These are phyloP conservation scores for Coprinopsis sp. DNA, from an alignment of 768 basidiomycete species.

Conservation along the genomic window DNA sequence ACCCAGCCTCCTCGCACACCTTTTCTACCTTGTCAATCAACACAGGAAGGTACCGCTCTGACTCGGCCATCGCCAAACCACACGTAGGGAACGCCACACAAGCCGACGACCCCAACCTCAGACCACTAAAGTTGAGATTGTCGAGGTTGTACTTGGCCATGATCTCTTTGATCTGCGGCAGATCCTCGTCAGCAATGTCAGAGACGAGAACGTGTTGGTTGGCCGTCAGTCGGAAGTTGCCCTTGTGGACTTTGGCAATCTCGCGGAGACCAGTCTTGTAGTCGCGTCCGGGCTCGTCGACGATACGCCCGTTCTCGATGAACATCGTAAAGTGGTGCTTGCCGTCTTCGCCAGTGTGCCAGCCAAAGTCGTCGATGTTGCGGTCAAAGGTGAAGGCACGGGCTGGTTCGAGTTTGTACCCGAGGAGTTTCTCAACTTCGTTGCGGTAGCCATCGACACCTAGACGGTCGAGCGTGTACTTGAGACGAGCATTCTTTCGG, in stretches of 20 bases:
- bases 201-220: slow-evolving; percentile 94
- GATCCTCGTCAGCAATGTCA: slow-evolving; percentile 69
- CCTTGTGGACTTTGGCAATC: slow-evolving; percentile 93
- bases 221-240: slow-evolving; percentile 86
- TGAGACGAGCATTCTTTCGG: slow-evolving; percentile 84
- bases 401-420: slow-evolving; percentile 68
- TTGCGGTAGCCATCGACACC: slow-evolving; percentile 81
- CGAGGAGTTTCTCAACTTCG: slow-evolving; percentile 87
- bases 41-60: slow-evolving; percentile 81
- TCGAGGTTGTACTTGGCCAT: slow-evolving; percentile 86
- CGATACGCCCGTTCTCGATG: slow-evolving; percentile 97
- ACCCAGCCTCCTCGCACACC: slow-evolving; percentile 89
- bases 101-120: slow-evolving; percentile 87
- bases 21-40: slow-evolving; percentile 93
- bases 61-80: slow-evolving; percentile 52
- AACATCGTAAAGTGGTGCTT: slow-evolving; percentile 89
- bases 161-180: slow-evolving; percentile 72
- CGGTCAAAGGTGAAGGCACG: slow-evolving; percentile 77
- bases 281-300: slow-evolving; percentile 83
- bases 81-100: slow-evolving; percentile 98
- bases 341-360: slow-evolving; percentile 84
- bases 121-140: slow-evolving; percentile 70
- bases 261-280: slow-evolving; percentile 92
- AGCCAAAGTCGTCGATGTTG: slow-evolving; percentile 94
- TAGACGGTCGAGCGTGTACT: slow-evolving; percentile 97